Evolutionary conservation across 768 basidiomycete species (phyloP), one percentile per base, ranked within the genome.

Genomic region (Kockovaella imperatae): DNA sequence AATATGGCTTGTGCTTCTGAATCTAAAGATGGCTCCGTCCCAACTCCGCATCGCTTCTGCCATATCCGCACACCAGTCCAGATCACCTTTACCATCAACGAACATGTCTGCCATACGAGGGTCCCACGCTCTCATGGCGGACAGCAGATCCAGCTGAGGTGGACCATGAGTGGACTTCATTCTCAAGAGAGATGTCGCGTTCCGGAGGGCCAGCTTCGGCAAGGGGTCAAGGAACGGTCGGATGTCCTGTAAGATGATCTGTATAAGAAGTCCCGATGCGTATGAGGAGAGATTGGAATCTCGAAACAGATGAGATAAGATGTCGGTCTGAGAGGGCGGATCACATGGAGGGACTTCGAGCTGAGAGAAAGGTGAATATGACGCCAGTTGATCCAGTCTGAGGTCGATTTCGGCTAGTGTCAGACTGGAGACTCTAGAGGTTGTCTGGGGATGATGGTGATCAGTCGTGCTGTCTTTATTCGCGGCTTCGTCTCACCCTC

Each of bases 221-320:
- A 83, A 72, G 2, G 86, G 83, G 55, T 86, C 86, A 1, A 90
- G 66, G 1, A 91, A 66, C 6, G 88, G 87, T 24, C 82, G 78
- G 0, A 96, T 72, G 66, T 96, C 90, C 54, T 84, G 85, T 29
- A 93, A 77, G 50, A 96, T 84, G 54, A 93, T 83, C 61, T 96
- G 90, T 0, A 84, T 83, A 40, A 91, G 73, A 52, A 83, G 78
- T 0, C 79, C 75, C 2, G 83, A 78, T 32, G 86, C 83, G 10
- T 71, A 69, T 0, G 87, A 80, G 1, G 80, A 74, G 8, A 88
- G 72, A 2, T 29, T 32, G 15, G 61, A 58, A 8, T 74, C 68
- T 32, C 75, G 74, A 54, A 80, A 89, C 3, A 91, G 75, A 14
- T 73, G 67, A n/a, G 72, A 72, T 1, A 89, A 72, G 49, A 81